Percentiles rank a stretch among this genome's conserved stretches.
Conservation (phyloP, 129 eudicot species). For the Flaveria robusta region DNA sequence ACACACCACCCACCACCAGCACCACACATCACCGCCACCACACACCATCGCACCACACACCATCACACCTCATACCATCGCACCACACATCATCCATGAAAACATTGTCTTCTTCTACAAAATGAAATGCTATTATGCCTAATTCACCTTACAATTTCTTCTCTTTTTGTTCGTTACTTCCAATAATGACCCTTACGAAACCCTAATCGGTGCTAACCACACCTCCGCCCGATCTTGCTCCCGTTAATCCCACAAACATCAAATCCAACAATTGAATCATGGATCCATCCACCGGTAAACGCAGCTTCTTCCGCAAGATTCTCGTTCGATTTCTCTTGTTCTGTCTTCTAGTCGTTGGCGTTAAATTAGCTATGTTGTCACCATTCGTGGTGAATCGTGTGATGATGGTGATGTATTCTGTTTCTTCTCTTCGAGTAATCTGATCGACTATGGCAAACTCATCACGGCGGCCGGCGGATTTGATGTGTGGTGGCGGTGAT, state of each 20-base stretch:
- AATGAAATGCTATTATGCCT: constrained; percentile 31
- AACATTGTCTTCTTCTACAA: background rate
- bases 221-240: constrained; percentile 95
- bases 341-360: constrained; percentile 51
- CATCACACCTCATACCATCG: too few species aligned
- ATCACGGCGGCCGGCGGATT: constrained; percentile 40
- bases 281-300: constrained; percentile 54
- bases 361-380: constrained; percentile 79
- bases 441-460: constrained; percentile 36
- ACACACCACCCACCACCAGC: too few species aligned
- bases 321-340: constrained; percentile 53
- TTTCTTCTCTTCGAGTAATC: constrained; percentile 59
- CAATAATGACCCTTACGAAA: constrained; percentile 32
- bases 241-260: constrained; percentile 42
- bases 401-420: constrained; percentile 68
- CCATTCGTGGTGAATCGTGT: constrained; percentile 74
- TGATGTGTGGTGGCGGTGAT: too few species aligned
- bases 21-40: too few species aligned
- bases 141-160: constrained; percentile 27
- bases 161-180: constrained; percentile 20
- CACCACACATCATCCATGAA: constrained; percentile 13
- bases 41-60: too few species aligned
- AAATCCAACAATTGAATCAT: constrained; percentile 8
- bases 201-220: constrained; percentile 92
- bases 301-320: constrained; percentile 55